phyloP scores from a whole-genome alignment of 2,329 filamentous ascomycete genomes.

The Zarea fungicola region DNA sequence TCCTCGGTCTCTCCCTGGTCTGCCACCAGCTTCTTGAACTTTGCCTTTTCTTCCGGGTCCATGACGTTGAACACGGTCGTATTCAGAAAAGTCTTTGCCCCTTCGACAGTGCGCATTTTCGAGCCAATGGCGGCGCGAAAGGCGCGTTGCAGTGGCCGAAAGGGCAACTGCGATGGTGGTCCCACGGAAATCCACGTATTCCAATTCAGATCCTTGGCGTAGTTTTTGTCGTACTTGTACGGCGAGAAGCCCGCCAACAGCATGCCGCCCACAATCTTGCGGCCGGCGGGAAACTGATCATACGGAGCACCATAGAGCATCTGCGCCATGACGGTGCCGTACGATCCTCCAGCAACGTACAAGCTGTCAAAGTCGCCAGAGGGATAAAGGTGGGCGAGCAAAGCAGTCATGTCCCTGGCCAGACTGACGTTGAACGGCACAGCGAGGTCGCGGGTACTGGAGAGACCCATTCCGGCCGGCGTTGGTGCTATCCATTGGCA shows the following conservation, averaged over 20 bases:
- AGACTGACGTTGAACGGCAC: constrained; percentile 15
- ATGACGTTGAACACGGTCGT: constrained; percentile 15
- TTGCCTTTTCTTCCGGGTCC: constrained; percentile 14
- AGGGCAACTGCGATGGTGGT: constrained; percentile 15
- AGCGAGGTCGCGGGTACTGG: constrained; percentile 10
- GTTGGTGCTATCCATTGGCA: constrained; percentile 19
- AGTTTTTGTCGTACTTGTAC: constrained; percentile 15
- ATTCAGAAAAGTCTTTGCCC: constrained; percentile 16
- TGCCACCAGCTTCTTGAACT: constrained; percentile 9
- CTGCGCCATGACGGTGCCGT: constrained; percentile 20
- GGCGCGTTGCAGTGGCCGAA: constrained; percentile 16
- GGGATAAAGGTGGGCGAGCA: constrained; percentile 18
- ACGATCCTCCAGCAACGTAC: constrained; percentile 19
- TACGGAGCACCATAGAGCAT: constrained; percentile 21
- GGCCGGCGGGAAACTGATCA: constrained; percentile 17
- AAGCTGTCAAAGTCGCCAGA: constrained; percentile 13
- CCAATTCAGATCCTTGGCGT: constrained; percentile 18
- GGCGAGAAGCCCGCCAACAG: constrained; percentile 19
- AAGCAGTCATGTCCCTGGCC: constrained; percentile 14
- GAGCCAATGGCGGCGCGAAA: constrained; percentile 12
- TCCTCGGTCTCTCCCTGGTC: constrained; percentile 11
- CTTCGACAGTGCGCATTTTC: constrained; percentile 14
- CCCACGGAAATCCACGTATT: constrained; percentile 18
- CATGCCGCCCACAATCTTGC: constrained; percentile 17
- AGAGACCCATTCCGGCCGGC: constrained; percentile 16